These are phyloP conservation scores for Leccinum barrowsii DNA, from an alignment of 768 basidiomycete species.

Conservation along the genomic window DNA sequence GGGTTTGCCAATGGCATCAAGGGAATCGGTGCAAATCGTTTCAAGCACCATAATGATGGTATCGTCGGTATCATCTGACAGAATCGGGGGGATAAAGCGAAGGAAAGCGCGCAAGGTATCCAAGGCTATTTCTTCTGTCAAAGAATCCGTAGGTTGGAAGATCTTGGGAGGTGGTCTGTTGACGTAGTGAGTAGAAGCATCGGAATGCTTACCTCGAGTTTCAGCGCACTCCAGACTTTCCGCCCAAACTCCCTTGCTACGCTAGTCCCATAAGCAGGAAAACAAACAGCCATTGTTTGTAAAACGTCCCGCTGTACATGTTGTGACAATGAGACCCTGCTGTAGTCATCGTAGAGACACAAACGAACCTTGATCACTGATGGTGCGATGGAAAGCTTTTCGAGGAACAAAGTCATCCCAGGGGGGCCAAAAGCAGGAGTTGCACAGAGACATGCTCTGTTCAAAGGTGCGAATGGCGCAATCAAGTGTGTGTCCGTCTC, in stretches of 20 bases:
- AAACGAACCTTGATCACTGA: slow-evolving; percentile 71
- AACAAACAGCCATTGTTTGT: slow-evolving; percentile 67
- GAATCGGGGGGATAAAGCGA: slow-evolving; percentile 58
- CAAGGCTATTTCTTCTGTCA: slow-evolving; percentile 73
- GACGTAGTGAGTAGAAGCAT: background rate
- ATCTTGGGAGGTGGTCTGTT: slow-evolving; percentile 48
- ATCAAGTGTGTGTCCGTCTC: background rate
- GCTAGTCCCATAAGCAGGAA: slow-evolving; percentile 79
- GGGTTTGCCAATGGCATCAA: slow-evolving; percentile 77
- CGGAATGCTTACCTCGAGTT: slow-evolving; percentile 65
- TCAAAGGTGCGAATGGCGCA: background rate
- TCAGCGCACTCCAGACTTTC: slow-evolving; percentile 88
- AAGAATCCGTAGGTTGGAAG: slow-evolving; percentile 82
- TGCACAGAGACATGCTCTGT: slow-evolving; percentile 68
- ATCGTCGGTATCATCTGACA: slow-evolving; percentile 35
- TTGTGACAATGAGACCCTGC: slow-evolving; percentile 2
- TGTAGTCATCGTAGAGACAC: background rate
- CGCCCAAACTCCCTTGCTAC: slow-evolving; percentile 59
- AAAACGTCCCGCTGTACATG: slow-evolving; percentile 76
- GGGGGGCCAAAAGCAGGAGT: slow-evolving; percentile 79
- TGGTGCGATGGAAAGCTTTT: slow-evolving; percentile 84
- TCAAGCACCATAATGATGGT: slow-evolving; percentile 56
- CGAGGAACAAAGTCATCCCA: slow-evolving; percentile 85
- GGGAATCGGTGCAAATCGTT: slow-evolving; percentile 77
- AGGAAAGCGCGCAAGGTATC: slow-evolving; percentile 70